Base-by-base conservation (phyloP, 176 grass and related monocot species). In the Olyra latifolia region DNA sequence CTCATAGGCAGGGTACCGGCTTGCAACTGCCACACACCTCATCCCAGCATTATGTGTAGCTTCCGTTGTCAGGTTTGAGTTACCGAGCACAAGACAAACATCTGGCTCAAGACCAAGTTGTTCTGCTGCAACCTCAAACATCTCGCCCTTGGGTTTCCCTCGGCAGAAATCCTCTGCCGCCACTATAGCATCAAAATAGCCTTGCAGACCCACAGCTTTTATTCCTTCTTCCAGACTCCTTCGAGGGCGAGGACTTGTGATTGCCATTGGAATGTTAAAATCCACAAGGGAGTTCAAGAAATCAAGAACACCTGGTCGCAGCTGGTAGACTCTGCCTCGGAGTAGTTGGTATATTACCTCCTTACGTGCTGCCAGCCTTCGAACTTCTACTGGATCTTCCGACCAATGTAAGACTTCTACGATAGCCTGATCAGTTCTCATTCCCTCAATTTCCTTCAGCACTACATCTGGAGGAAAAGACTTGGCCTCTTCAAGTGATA, bases 371-470 rank as follows among this genome's bases (percentile, higher is more conserved):
- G 78, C 87, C 45, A 97, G 62, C 58, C 91, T 80, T 75, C 81
- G 70, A 30, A 94, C 61, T 75, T 91, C 91, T 53, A 42, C 27
- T 20, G 74, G 66, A 56, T 97, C 87, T 28, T 90, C 65, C 2
- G 91, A 97, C 94, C 94, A 97, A 19, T 72, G 54, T 58, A 97
- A 76, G 39, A 97, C 82, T 79, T 93, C 86, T 72, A 71, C 81
- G 45, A 93, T 86, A 70, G 87, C 94, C 78, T 93, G 59, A 15
- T 91, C 89, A 66, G 82, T 91, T 88, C 81, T 91, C 75, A 94
- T 89, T 50, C 89, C 91, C 72, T 97, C 84, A 41, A 91, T 94
- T 81, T 83, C 17, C 85, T 72, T 85, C 70, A 97, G 53, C 44
- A 86, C 50, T 56, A 16, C 44, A 78, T 91, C 81, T 1, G 75